Evolutionary conservation across 306 rosid genomes (phyloP), one percentile per base, ranked within the genome.

Genomic region (Dryas alaskensis): DNA sequence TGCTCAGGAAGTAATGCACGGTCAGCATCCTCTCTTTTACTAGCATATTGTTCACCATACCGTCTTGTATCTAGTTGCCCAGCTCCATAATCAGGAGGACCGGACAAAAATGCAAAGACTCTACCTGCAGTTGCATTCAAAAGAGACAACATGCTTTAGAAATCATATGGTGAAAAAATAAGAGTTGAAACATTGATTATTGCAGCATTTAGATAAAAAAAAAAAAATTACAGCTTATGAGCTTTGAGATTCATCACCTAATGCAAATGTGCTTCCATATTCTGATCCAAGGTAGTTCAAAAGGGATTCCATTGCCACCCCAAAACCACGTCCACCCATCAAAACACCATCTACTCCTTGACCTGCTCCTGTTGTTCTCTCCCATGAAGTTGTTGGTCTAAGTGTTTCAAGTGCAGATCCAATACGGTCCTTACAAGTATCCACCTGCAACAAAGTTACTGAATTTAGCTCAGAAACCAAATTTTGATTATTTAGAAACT

Each of bases 1-100:
- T 91, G 97, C 89, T 91, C 97, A 8, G 98, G 98, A 74, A 94
- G 98, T 76, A 94, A 84, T 78, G 97, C 97, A 62, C 89, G 92
- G 67, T 94, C 98, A 1, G 98, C 97, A 84, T 94, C 98, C 88
- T 91, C 96, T 79, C 98, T 86, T 84, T 90, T 91, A 88, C 97
- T 94, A 52, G 98, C 98, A 87, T 94, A 94, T 79, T 94, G 98
- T 78, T 91, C 97, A 64, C 98, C 97, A 67, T 94, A 94, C 45
- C 97, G 84, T 66, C 96, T 89, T 7, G 98, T 91, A 80, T 94
- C 98, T 84, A 94, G 85, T 65, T 86, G 92, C 68, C 98, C 98
- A 72, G 97, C 88, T 75, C 97, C 98, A 88, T 84, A 91, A 82
- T 94, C 98, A 73, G 97, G 97, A 80, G 97, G 95, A 48, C 97